Evolutionary conservation across 495 filamentous ascomycete genomes (phyloP).

Genomic region (Penicillium chermesinum): DNA sequence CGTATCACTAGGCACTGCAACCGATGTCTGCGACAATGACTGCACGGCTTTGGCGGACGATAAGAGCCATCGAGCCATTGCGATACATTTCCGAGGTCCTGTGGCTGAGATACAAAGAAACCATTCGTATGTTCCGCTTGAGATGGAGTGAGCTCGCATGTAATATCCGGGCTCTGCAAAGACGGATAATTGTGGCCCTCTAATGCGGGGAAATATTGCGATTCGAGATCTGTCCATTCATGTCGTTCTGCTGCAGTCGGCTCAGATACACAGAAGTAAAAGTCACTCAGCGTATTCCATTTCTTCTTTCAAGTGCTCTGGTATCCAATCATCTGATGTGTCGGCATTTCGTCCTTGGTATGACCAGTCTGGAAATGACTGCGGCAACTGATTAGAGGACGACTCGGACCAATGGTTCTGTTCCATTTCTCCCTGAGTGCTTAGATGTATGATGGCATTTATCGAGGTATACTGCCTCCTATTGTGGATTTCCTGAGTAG

Average conservation of each 20-base stretch:
- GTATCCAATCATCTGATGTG: background rate
- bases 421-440: background rate
- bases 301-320: background rate
- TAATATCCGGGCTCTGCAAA: background rate
- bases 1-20: constrained; percentile 44
- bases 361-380: background rate
- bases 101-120: background rate
- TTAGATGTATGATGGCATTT: no score
- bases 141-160: background rate
- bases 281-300: constrained; percentile 14
- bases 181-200: background rate
- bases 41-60: constrained; percentile 35
- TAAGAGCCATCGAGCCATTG: constrained; percentile 43
- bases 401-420: background rate
- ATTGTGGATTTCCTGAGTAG: no score
- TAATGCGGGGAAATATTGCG: background rate
- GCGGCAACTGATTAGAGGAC: background rate
- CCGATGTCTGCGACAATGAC: constrained; percentile 37
- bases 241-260: constrained; percentile 6
- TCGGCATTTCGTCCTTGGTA: background rate
- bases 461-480: no score
- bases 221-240: constrained; percentile 6
- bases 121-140: background rate
- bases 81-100: constrained; percentile 24
- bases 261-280: constrained; percentile 14